Evolutionary conservation across 345 rosid genomes (phyloP).

Genomic region (Eutrema japonicum): DNA sequence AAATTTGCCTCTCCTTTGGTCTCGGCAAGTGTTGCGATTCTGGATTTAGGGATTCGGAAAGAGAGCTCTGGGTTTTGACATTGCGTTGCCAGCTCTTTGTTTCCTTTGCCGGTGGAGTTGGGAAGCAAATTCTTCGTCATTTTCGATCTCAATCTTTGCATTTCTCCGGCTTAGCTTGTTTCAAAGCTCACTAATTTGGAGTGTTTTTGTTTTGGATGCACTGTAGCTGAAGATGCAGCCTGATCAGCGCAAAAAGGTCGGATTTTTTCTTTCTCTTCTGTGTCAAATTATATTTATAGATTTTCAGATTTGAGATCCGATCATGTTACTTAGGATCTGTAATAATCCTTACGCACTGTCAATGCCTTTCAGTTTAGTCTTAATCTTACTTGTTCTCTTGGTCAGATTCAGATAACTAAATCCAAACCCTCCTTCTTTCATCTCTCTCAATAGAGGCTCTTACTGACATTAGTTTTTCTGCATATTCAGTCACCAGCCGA

Average conservation of each 20-base stretch:
- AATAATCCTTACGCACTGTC: conserved; percentile 15
- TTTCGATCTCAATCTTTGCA: conserved; percentile 7
- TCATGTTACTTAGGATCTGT: conserved; percentile 16
- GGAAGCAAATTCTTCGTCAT: not conserved
- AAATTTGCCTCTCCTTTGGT: conserved; percentile 3
- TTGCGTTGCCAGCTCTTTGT: conserved; percentile 24
- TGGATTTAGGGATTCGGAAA: conserved; percentile 16
- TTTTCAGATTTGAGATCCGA: conserved; percentile 22
- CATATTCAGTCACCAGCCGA: conserved; percentile 67
- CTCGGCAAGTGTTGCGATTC: conserved; percentile 5
- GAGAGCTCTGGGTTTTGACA: conserved; percentile 24
- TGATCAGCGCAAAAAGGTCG: conserved; percentile 91
- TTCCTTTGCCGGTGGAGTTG: not conserved
- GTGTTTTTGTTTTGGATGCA: conserved; percentile 48
- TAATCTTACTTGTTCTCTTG: not conserved
- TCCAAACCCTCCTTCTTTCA: not conserved
- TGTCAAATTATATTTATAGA: not conserved
- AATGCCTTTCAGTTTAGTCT: conserved; percentile 2
- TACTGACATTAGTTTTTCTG: not conserved
- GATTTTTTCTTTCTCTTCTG: not conserved
- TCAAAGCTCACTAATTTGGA: conserved; percentile 22
- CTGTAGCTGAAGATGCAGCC: conserved; percentile 78
- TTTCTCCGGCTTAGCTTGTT: not conserved
- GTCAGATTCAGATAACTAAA: not conserved
- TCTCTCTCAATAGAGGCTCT: not conserved